Evolutionary conservation across 139 green algal genomes (phyloP).

Genomic region (Chlorella sp.): DNA sequence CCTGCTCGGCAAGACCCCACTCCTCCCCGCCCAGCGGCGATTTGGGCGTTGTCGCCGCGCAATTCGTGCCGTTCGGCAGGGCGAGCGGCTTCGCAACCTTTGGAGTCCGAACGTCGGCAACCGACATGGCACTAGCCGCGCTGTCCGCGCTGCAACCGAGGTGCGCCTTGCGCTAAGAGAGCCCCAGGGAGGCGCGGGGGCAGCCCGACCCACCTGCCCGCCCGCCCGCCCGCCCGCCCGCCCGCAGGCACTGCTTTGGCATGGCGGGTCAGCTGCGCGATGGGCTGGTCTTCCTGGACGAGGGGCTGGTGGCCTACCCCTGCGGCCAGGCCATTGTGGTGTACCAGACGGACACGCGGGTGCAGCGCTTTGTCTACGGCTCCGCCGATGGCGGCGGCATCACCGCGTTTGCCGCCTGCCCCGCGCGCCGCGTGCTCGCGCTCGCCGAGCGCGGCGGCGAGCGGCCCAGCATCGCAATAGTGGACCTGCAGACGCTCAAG

Average conservation of each 20-base stretch:
- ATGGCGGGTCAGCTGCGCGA: conserved; percentile 65
- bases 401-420: conserved; percentile 70
- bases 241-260: conserved; percentile 84
- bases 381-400: conserved; percentile 74
- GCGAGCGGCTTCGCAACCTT: too few relatives aligned
- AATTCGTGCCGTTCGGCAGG: too few relatives aligned
- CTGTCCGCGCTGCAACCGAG: conserved; percentile 4
- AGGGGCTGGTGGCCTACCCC: conserved; percentile 76
- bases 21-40: too few relatives aligned
- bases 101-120: too few relatives aligned
- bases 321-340: conserved; percentile 80
- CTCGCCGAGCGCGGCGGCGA: conserved; percentile 82
- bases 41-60: too few relatives aligned
- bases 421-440: conserved; percentile 74
- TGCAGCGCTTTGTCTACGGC: conserved; percentile 71
- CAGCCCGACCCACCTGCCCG: too few relatives aligned
- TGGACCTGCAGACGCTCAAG: conserved; percentile 89
- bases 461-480: conserved; percentile 71
- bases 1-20: too few relatives aligned
- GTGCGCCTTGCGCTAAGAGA: neutral
- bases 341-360: conserved; percentile 65
- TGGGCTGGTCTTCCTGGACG: conserved; percentile 76
- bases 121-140: too few relatives aligned
- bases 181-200: too few relatives aligned
- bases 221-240: neutral